These are phyloP conservation scores for Aspergillus vadensis DNA, from an alignment of 2,329 filamentous ascomycete genomes.

Conservation along the genomic window DNA sequence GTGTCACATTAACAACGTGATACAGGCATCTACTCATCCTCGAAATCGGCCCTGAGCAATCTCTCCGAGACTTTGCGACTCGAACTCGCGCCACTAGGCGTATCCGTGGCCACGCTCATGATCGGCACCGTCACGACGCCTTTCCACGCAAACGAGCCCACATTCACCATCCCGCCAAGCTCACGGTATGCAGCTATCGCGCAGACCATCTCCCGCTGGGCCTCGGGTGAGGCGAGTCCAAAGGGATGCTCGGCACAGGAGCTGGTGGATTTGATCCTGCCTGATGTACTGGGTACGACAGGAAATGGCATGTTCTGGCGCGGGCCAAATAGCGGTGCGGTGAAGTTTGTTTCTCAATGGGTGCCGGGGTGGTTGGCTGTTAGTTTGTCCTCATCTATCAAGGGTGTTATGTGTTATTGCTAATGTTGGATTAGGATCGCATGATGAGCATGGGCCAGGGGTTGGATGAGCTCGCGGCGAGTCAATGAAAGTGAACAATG, in stretches of 20 bases:
- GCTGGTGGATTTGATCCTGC: constrained; percentile 13
- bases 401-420: neutral
- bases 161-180: constrained; percentile 1
- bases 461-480: neutral
- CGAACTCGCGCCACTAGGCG: constrained; percentile 35
- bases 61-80: constrained; percentile 34
- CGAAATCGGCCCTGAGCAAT: constrained; percentile 33
- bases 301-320: constrained; percentile 10
- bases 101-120: constrained; percentile 34
- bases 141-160: constrained; percentile 16
- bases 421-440: neutral
- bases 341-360: constrained; percentile 10
- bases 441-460: neutral
- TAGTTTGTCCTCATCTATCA: neutral
- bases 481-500: neutral
- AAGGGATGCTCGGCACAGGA: constrained; percentile 12
- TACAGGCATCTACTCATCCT: constrained; percentile 33
- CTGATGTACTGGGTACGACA: constrained; percentile 14
- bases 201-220: constrained; percentile 16
- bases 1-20: constrained; percentile 20
- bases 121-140: constrained; percentile 26
- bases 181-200: constrained; percentile 14
- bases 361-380: constrained; percentile 17
- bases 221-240: constrained; percentile 10
- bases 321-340: constrained; percentile 8